A percentile compares a stretch with the other conserved stretches of the same genome.
Conservation (phyloP, 2,329 filamentous ascomycete genomes). For the Plectosphaerella plurivora region DNA sequence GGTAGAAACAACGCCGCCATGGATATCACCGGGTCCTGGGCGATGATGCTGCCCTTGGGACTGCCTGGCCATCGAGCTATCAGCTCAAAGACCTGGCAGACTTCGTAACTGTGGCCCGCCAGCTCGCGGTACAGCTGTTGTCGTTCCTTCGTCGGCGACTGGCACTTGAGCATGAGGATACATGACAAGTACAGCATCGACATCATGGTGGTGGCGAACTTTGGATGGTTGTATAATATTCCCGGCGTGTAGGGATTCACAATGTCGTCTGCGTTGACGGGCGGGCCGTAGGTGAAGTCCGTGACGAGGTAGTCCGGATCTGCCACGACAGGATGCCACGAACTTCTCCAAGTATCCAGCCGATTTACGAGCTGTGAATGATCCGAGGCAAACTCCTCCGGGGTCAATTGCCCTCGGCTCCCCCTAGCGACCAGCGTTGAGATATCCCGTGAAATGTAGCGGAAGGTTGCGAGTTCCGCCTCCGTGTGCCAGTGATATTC, state of each 20-base stretch:
- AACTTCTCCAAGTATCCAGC: conserved; percentile 45
- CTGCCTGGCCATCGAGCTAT: conserved; percentile 68
- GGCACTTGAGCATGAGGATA: conserved; percentile 74
- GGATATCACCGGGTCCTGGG: conserved; percentile 70
- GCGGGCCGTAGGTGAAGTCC: conserved; percentile 52
- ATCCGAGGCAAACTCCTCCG: conserved; percentile 61
- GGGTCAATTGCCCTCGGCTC: conserved; percentile 57
- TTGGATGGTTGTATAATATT: conserved; percentile 62
- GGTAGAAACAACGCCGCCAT: conserved; percentile 79
- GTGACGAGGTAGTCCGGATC: conserved; percentile 59
- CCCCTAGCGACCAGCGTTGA: conserved; percentile 70
- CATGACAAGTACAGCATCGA: conserved; percentile 75
- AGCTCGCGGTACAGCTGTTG: conserved; percentile 50
- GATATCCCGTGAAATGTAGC: conserved; percentile 76
- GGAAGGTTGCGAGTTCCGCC: conserved; percentile 59
- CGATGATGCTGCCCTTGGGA: conserved; percentile 65
- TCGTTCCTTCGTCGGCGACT: conserved; percentile 55
- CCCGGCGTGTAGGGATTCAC: conserved; percentile 69
- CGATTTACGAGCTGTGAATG: conserved; percentile 47
- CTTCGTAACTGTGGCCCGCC: conserved; percentile 58
- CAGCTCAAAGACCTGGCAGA: conserved; percentile 75
- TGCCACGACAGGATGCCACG: conserved; percentile 57
- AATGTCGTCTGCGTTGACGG: conserved; percentile 53
- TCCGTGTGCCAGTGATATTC: conserved; percentile 56
- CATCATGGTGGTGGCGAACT: conserved; percentile 72